Base-by-base conservation (phyloP, 148 eudicot genomes). In the Dysphania ambrosioides region DNA sequence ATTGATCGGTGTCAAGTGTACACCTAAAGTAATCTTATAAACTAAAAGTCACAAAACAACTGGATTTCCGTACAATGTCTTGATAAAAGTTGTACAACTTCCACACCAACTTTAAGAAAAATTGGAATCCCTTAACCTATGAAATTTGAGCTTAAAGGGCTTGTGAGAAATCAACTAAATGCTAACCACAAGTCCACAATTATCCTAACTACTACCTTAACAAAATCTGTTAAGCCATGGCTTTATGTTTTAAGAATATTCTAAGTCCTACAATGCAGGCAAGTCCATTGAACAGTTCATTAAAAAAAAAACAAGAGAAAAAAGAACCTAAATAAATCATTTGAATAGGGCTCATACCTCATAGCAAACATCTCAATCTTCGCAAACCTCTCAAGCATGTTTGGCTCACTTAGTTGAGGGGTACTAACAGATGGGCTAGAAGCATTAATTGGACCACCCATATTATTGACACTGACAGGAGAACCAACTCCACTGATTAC, bases 391-490 rank as follows among this genome's bases (percentile, higher is more conserved):
- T 92, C 94, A 49, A 85, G 89, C 82, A 92, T 77, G 47, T 62
- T 68, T 65, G 77, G 88, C 38, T 90, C 97, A 78, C 76, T 82
- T 83, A 79, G 79, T 65, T 89, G 72, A 36, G 80, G 86, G 59
- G 82, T 83, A 73, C 89, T 92, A 76, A 88, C 85, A 62, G 96
- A 84, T 68, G 98, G 91, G 84, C 96, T 92, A 78, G 86, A 88
- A 71, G 87, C 93, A 82, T 83, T 92, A 76, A 89, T 73, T n/a
- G 90, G 91, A 64, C 87, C 64, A 53, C 90, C 88, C 76, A 89
- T 83, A 76, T 79, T 95, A 88, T 91, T 79, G 62, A 92, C 91
- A 77, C 97, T 95, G 68, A 83, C 90, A 53, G 99, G 99, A 78
- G 96, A 95, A 31, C 88, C 99, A 67, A 90, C 92, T 75, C 91